Evolutionary conservation across 805 yeast species (phyloP).

Genomic region (Blastobotrys attinorum): DNA sequence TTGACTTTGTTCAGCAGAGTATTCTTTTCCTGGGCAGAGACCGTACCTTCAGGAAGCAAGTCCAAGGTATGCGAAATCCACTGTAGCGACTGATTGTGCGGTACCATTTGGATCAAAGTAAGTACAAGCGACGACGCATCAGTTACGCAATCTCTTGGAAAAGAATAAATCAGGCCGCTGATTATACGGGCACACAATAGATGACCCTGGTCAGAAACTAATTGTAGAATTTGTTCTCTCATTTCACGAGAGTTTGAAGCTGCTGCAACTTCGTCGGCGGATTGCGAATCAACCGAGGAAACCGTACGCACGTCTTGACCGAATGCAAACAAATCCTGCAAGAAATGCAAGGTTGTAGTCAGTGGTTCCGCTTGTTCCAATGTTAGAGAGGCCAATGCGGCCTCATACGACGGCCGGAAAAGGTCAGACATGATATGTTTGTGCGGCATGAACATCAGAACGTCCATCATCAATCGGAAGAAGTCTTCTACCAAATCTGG

Average conservation of each 20-base stretch:
- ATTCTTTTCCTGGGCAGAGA: slow-evolving; percentile 58
- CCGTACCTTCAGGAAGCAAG: slow-evolving; percentile 53
- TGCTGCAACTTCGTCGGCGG: slow-evolving; percentile 31
- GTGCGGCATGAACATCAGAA: slow-evolving; percentile 65
- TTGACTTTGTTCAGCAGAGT: slow-evolving; percentile 40
- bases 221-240: slow-evolving; percentile 39
- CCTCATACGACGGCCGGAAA: slow-evolving; percentile 42
- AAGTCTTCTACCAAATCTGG: slow-evolving; percentile 83
- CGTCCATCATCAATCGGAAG: slow-evolving; percentile 69
- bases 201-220: slow-evolving; percentile 47
- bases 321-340: slow-evolving; percentile 80
- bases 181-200: slow-evolving; percentile 46
- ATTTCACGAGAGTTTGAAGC: slow-evolving; percentile 54
- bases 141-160: slow-evolving; percentile 58
- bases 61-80: slow-evolving; percentile 58
- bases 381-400: slow-evolving; percentile 46
- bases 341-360: slow-evolving; percentile 58
- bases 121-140: slow-evolving; percentile 72
- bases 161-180: slow-evolving; percentile 60
- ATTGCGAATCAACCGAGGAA: background rate
- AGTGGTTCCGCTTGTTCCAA: slow-evolving; percentile 68
- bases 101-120: slow-evolving; percentile 45
- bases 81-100: slow-evolving; percentile 36
- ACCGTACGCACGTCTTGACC: slow-evolving; percentile 54
- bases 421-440: slow-evolving; percentile 38